Conservation (phyloP, 257 asterid species). For the Solanum okadae region DNA sequence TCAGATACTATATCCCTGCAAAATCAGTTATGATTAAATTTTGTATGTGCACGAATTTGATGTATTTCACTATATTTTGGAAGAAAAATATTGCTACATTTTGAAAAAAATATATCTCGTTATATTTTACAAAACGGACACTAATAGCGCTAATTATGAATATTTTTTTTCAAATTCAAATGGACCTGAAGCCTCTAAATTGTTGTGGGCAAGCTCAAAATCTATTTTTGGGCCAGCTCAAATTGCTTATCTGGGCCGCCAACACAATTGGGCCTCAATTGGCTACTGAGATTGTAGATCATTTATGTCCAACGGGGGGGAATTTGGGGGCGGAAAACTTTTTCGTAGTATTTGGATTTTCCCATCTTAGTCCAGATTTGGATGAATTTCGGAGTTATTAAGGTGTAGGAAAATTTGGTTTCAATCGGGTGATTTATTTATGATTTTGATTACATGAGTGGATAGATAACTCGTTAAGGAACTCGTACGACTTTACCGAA, state of each 20-base stretch:
- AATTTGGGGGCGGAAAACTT: no score
- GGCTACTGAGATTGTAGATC: neutral
- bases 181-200: neutral
- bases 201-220: neutral
- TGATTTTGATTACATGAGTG: no score
- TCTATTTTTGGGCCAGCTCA: neutral
- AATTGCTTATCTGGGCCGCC: neutral
- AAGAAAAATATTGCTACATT: neutral
- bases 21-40: neutral
- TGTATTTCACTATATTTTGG: neutral
- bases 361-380: no score
- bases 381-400: no score
- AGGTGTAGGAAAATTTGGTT: no score
- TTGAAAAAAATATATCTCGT: neutral
- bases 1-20: neutral
- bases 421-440: no score
- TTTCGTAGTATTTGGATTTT: no score
- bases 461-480: no score
- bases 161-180: neutral
- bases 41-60: neutral
- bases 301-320: no score
- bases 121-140: neutral
- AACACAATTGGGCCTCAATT: neutral
- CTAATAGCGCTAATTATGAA: neutral
- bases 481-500: no score